Evolutionary conservation across 768 basidiomycete genomes (phyloP), one percentile per base, ranked within the genome.

Genomic region (Mycena latifolia): DNA sequence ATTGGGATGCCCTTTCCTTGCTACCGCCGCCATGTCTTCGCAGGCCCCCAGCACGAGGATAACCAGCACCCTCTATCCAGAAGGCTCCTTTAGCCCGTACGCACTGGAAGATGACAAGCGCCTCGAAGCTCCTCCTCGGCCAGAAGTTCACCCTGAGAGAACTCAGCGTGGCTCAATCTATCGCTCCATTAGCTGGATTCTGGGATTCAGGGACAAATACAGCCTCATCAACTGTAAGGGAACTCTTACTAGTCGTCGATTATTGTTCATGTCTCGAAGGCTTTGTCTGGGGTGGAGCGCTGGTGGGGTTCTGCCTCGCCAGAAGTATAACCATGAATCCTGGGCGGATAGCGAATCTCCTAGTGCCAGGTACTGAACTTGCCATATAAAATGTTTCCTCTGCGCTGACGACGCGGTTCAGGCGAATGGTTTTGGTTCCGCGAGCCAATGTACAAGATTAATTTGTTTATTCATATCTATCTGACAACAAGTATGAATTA

Each of bases 341-440:
- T 10, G 15, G 3, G 14, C 46, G n/a, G 28, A 61, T 28, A 27
- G 3, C 58, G 7, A 25, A 27, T 25, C 6, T 55, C 29, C 37
- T 68, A 22, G 24, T 37, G 6, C 56, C 58, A 14, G 67, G 60
- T 65, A 41, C 14, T 20, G 1, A 6, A 3, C 6, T 20, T 22
- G 2, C 14, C 20, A n/a, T 31, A 28, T 37, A 5, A 10, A 20
- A 15, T 0, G 14, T 57, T 22, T 46, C n/a, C 1, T 3, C 43
- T 17, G 12, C 5, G 25, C 52, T 24, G n/a, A 53, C n/a, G n/a
- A n/a, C 35, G 22, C 48, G 46, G 29, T 33, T 31, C n/a, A 73
- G 75, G 75, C 20, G 75, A 75, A 69, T 76, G 69, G 66, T 73
- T 72, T 55, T 74, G 72, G 75, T 74, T 72, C 61, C 48, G 53